A percentile compares a stretch with the other conserved stretches of the same genome.
phyloP scores from a whole-genome alignment of 768 basidiomycete genomes.

The Hortiboletus campestris region DNA sequence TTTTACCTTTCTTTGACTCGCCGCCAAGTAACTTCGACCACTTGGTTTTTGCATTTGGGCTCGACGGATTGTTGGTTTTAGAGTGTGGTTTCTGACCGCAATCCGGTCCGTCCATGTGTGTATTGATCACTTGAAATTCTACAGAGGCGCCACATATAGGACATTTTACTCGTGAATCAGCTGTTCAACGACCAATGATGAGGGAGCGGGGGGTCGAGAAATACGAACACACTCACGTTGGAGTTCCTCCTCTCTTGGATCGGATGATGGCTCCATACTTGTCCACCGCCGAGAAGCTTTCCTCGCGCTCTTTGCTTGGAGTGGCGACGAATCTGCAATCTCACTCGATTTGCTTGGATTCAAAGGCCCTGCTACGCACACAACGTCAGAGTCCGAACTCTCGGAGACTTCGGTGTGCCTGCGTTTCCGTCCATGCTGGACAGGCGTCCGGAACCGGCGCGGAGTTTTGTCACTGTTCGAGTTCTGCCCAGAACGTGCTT shows the following conservation, averaged over 20 bases:
- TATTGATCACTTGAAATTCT: slow-evolving; percentile 50
- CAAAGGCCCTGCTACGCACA: slow-evolving; percentile 32
- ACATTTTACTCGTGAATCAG: slow-evolving; percentile 45
- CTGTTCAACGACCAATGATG: slow-evolving; percentile 24
- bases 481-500: slow-evolving; percentile 4
- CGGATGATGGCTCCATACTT: slow-evolving; percentile 29
- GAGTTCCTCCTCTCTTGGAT: slow-evolving; percentile 32
- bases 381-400: slow-evolving; percentile 29
- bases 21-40: slow-evolving; percentile 45
- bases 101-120: slow-evolving; percentile 59
- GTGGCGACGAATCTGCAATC: slow-evolving; percentile 20
- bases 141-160: slow-evolving; percentile 58
- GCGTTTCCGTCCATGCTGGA: slow-evolving; percentile 35
- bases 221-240: slow-evolving; percentile 15
- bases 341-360: slow-evolving; percentile 25
- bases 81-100: slow-evolving; percentile 36
- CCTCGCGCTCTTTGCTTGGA: slow-evolving; percentile 19
- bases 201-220: neutral
- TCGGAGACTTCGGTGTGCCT: slow-evolving; percentile 24
- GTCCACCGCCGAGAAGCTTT: slow-evolving; percentile 13
- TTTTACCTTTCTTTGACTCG: slow-evolving; percentile 41
- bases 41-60: slow-evolving; percentile 26
- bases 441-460: slow-evolving; percentile 12
- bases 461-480: slow-evolving; percentile 15
- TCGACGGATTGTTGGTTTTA: slow-evolving; percentile 22